Base-by-base conservation (phyloP, 129 eudicot genomes). In the Flaveria sonorensis region DNA sequence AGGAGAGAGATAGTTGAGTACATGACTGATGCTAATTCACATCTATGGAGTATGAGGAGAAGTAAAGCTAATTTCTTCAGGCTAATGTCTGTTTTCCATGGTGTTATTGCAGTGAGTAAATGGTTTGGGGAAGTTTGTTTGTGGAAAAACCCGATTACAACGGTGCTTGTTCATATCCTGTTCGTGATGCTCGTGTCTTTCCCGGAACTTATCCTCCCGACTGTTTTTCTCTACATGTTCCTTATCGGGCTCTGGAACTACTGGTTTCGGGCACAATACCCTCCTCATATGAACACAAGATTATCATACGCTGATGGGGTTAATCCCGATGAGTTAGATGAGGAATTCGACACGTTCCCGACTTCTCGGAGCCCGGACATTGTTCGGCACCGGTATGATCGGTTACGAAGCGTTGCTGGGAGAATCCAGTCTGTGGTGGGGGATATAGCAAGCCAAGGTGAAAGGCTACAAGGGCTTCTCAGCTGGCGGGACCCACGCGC, bases 401-500 rank as follows among this genome's bases (percentile, higher is more conserved):
- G 97, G 20, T 73, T 92, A 66, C 80, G 97, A 60, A 92, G 89
- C 50, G 86, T 92, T 21, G 93, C 96, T 10, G 92, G 96, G 2
- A 80, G 91, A 67, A 86, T 89, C 61, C 97, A 92, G 72, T 71
- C 93, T 6, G 97, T 92, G 56, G 87, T 89, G 42, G 97, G 97
- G 1, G 97, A 92, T 47, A 78, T 92, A 36, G 97, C 97, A 4
- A 84, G 92, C 64, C 96, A 92, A 75, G 97, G 96, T 53, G 97
- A 92, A 81, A 80, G 97, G 56, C 36, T 86, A 10, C 97, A 92
- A 82, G 96, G 93, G 28, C 83, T 92, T 66, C 88, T 92, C 69
- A 89, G 93, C 82, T 92, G 97, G 97, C 80, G 97, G 15, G 97
- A 92, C 51, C 97, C 97, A 10, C 88, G 96, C 7, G 96, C 97